Conservation (phyloP, 176 grass and related monocot genomes). For the Eleusine coracana region DNA sequence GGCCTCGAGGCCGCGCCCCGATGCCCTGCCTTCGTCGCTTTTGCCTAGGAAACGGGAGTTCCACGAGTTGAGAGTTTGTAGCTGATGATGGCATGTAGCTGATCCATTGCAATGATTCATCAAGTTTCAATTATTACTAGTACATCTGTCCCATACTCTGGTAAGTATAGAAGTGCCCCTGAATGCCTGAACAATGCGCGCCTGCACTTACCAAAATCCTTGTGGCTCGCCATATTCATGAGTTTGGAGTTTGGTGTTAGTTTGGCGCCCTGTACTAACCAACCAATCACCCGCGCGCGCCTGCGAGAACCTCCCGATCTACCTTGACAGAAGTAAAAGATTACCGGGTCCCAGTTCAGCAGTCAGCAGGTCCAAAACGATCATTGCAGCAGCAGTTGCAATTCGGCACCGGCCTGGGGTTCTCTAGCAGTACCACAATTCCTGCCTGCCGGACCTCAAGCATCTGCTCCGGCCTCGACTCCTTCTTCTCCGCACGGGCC, state of each 20-base stretch:
- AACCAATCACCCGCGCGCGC: neutral
- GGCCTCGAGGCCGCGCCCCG: neutral
- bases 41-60: neutral
- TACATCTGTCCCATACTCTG: too few relatives aligned
- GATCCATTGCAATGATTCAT: too few relatives aligned
- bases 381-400: neutral
- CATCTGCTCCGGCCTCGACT: too few relatives aligned
- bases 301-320: neutral
- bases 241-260: neutral
- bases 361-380: neutral
- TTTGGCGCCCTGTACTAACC: neutral
- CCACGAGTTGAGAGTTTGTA: too few relatives aligned
- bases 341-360: neutral
- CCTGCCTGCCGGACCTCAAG: neutral
- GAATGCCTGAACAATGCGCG: neutral
- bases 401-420: neutral
- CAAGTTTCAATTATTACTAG: too few relatives aligned
- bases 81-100: too few relatives aligned
- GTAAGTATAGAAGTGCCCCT: neutral
- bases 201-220: neutral
- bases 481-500: too few relatives aligned
- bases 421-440: neutral
- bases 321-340: conserved; percentile 36
- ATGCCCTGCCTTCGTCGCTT: neutral
- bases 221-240: neutral